Conservation (phyloP, 805 yeast species). For the Starmerella sp. region DNA sequence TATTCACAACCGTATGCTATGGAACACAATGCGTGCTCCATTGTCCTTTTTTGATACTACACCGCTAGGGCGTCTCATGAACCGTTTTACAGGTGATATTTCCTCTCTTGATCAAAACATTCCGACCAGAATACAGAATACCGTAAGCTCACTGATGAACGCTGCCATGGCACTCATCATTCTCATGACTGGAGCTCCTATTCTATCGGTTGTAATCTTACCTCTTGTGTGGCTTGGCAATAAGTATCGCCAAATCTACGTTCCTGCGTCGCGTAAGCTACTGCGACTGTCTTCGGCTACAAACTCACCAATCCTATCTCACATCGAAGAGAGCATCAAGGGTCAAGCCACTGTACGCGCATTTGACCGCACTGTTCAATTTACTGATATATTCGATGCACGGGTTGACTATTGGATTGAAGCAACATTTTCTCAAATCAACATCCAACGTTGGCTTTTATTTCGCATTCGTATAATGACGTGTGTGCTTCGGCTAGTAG, state of each 20-base stretch:
- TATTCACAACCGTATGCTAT: constrained; percentile 47
- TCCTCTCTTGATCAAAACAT: constrained; percentile 62
- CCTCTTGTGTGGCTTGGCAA: constrained; percentile 44
- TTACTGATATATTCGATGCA: constrained; percentile 32
- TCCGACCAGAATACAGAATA: constrained; percentile 49
- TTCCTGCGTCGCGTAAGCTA: constrained; percentile 61
- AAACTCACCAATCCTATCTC: constrained; percentile 67
- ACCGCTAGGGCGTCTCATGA: constrained; percentile 69
- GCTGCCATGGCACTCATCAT: constrained; percentile 47
- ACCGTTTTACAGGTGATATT: constrained; percentile 72
- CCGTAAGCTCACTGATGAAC: constrained; percentile 38
- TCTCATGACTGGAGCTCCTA: constrained; percentile 54
- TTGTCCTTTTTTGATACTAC: constrained; percentile 68
- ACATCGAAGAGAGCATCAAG: constrained; percentile 64
- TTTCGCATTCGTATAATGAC: constrained; percentile 79
- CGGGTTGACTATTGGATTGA: constrained; percentile 25
- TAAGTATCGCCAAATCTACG: constrained; percentile 57
- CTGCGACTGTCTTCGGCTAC: constrained; percentile 60
- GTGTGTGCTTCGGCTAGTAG: constrained; percentile 63
- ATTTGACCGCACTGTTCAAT: constrained; percentile 51
- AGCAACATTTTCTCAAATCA: constrained; percentile 59
- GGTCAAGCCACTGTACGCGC: constrained; percentile 74
- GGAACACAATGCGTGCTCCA: constrained; percentile 53
- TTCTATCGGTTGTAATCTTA: constrained; percentile 53
- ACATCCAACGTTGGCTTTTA: constrained; percentile 86